A percentile compares a stretch with the other conserved stretches of the same genome.
These are phyloP conservation scores for Glycine latifolia DNA, from an alignment of 306 rosid genomes.

Conservation along the genomic window DNA sequence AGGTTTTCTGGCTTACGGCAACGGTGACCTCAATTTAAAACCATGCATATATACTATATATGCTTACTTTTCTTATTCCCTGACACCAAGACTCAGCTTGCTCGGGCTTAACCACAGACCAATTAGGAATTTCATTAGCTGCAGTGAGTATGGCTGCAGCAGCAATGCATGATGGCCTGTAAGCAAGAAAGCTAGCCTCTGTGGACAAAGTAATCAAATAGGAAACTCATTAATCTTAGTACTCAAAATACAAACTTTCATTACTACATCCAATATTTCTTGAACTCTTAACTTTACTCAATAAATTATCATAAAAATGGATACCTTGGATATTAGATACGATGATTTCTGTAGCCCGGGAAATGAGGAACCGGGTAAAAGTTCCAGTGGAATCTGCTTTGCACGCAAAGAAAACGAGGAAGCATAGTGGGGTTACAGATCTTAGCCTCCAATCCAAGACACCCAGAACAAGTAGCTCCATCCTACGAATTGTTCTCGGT, in stretches of 20 bases:
- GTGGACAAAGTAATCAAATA: conserved; percentile 48
- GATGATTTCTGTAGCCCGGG: conserved; percentile 81
- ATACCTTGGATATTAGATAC: conserved; percentile 76
- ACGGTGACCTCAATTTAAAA: too few relatives aligned
- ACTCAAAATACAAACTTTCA: neutral
- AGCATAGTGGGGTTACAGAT: conserved; percentile 83
- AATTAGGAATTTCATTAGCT: conserved; percentile 72
- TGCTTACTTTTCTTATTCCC: conserved; percentile 85
- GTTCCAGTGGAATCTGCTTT: conserved; percentile 68
- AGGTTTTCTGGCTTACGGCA: too few relatives aligned
- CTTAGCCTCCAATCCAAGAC: conserved; percentile 91
- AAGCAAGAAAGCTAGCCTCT: conserved; percentile 82
- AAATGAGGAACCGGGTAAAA: conserved; percentile 62
- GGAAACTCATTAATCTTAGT: conserved; percentile 7
- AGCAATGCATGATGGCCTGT: conserved; percentile 94
- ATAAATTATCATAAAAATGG: neutral
- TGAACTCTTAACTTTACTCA: neutral
- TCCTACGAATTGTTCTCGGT: conserved; percentile 71
- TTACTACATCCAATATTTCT: neutral
- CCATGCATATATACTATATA: too few relatives aligned
- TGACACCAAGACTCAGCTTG: conserved; percentile 89
- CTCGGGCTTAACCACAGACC: conserved; percentile 70
- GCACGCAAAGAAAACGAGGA: conserved; percentile 74
- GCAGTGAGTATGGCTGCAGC: conserved; percentile 86
- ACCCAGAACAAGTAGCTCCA: conserved; percentile 85